phyloP scores from a whole-genome alignment of 768 basidiomycete genomes.

The Hypholoma fasciculare region DNA sequence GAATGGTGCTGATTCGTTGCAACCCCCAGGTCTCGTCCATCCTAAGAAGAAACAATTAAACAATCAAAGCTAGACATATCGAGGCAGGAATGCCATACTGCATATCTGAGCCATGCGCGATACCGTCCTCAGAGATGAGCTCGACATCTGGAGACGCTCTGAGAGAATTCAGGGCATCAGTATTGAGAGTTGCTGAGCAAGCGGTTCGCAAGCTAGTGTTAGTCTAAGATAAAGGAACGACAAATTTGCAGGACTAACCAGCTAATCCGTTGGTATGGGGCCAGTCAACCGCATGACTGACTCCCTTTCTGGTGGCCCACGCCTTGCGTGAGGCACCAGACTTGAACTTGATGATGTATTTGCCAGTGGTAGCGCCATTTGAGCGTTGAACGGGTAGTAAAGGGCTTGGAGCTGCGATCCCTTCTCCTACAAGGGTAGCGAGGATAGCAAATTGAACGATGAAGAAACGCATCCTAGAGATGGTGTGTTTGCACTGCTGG shows the following conservation, averaged over 20 bases:
- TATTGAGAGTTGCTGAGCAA: slow-evolving; percentile 11
- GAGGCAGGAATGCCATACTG: slow-evolving; percentile 15
- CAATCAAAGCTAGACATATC: neutral
- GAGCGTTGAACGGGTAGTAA: slow-evolving; percentile 23
- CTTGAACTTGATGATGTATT: slow-evolving; percentile 31
- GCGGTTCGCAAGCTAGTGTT: slow-evolving; percentile 6
- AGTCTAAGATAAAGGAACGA: neutral
- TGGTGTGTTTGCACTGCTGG: no score
- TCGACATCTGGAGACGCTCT: slow-evolving; percentile 26
- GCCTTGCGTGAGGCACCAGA: slow-evolving; percentile 19
- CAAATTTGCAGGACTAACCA: slow-evolving; percentile 14
- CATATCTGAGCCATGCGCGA: slow-evolving; percentile 22
- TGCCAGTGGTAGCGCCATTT: slow-evolving; percentile 24
- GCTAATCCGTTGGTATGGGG: slow-evolving; percentile 31
- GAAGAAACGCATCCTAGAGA: slow-evolving; percentile 2
- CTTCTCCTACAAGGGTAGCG: neutral
- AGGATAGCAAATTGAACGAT: neutral
- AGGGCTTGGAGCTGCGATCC: slow-evolving; percentile 12
- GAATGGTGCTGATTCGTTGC: slow-evolving; percentile 17
- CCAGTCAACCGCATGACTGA: slow-evolving; percentile 21
- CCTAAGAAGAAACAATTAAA: neutral
- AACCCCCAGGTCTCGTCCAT: slow-evolving; percentile 28
- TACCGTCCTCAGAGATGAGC: slow-evolving; percentile 29
- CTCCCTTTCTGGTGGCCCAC: slow-evolving; percentile 3
- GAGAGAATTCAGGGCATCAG: slow-evolving; percentile 22